Conservation (phyloP, 2,329 filamentous ascomycete genomes). For the Cladosporium sp. region DNA sequence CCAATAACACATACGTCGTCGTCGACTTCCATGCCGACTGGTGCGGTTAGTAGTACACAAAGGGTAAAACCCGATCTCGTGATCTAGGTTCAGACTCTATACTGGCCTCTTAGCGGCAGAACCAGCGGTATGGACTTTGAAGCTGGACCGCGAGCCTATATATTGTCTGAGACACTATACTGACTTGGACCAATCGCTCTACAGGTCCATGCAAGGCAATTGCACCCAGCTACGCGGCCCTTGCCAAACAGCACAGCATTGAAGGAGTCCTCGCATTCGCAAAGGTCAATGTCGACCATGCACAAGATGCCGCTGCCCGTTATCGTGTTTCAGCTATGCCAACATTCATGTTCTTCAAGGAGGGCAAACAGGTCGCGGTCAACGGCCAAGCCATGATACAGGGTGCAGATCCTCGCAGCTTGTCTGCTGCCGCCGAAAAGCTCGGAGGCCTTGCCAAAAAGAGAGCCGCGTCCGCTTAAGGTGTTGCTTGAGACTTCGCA, state of each 20-base stretch:
- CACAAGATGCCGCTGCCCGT: constrained; percentile 72
- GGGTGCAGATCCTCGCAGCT: constrained; percentile 68
- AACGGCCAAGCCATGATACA: constrained; percentile 57
- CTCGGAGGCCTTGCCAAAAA: constrained; percentile 61
- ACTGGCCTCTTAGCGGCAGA: too few species aligned
- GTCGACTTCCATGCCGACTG: constrained; percentile 87
- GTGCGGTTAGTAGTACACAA: constrained; percentile 62
- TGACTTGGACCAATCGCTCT: too few species aligned
- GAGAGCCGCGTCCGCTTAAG: constrained; percentile 35
- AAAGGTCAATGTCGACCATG: constrained; percentile 88
- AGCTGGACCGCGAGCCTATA: too few species aligned
- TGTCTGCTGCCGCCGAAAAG: constrained; percentile 53
- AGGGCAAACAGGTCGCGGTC: constrained; percentile 65
- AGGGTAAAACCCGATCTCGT: too few species aligned
- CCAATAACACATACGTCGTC: constrained; percentile 44
- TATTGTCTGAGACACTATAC: too few species aligned
- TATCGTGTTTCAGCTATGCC: constrained; percentile 88
- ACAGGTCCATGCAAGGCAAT: constrained; percentile 79
- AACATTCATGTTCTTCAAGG: constrained; percentile 83
- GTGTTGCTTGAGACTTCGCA: constrained; percentile 13
- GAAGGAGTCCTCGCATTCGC: constrained; percentile 61
- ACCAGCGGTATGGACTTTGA: too few species aligned
- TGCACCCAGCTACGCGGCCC: constrained; percentile 70
- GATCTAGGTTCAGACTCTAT: too few species aligned
- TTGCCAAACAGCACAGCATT: constrained; percentile 15